Conservation (phyloP, 169 alveolate species). For the Cryptosporidium muris region DNA sequence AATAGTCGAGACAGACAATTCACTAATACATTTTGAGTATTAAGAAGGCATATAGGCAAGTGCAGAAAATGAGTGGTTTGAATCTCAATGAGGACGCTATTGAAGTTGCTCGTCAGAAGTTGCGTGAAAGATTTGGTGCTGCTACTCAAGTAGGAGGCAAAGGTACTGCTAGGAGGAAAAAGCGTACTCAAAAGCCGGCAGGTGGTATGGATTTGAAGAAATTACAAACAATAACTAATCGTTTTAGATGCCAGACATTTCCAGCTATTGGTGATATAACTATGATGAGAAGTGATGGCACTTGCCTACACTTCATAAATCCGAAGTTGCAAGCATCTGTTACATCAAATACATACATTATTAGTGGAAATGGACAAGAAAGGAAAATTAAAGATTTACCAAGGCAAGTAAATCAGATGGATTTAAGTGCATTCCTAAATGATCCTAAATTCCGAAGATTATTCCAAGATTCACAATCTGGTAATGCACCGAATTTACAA, state of each 20-base stretch:
- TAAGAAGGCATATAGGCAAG: not conserved
- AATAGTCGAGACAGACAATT: no score
- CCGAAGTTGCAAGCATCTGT: slow-evolving; percentile 94
- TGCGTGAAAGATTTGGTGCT: slow-evolving; percentile 90
- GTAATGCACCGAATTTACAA: not conserved
- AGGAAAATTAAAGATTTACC: slow-evolving; percentile 83
- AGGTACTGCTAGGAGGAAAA: slow-evolving; percentile 95
- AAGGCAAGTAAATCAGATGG: slow-evolving; percentile 80
- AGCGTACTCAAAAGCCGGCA: slow-evolving; percentile 86
- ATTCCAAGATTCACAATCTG: slow-evolving; percentile 65
- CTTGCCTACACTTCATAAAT: slow-evolving; percentile 88
- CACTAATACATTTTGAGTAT: no score
- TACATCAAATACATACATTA: slow-evolving; percentile 92
- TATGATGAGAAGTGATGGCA: slow-evolving; percentile 93
- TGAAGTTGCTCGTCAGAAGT: slow-evolving; percentile 89
- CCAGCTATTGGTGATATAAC: slow-evolving; percentile 95
- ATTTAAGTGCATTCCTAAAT: slow-evolving; percentile 74
- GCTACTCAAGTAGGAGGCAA: slow-evolving; percentile 94
- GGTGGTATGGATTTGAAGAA: slow-evolving; percentile 91
- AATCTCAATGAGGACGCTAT: slow-evolving; percentile 84
- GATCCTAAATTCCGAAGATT: slow-evolving; percentile 74
- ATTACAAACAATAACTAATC: slow-evolving; percentile 88
- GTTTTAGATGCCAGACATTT: slow-evolving; percentile 92
- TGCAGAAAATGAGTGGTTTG: slow-evolving; percentile 84
- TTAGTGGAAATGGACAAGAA: slow-evolving; percentile 92